These are phyloP conservation scores for Strigomonas culicis DNA, from an alignment of 208 protist genomes.

Conservation along the genomic window DNA sequence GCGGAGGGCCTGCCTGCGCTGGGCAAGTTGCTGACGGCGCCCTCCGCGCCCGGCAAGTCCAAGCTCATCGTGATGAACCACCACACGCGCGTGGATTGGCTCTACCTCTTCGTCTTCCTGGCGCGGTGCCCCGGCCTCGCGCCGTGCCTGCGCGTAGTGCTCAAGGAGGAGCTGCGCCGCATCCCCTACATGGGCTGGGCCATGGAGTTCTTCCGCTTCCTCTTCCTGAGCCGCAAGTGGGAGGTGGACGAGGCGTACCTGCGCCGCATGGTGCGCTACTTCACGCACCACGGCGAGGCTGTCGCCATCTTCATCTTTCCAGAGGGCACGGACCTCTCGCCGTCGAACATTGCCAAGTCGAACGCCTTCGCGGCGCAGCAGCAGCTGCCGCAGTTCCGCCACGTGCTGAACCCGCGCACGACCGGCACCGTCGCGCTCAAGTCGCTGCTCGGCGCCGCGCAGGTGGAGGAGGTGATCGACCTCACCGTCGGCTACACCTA, in stretches of 20 bases:
- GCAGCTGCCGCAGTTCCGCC: slow-evolving; percentile 48
- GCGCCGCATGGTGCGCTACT: slow-evolving; percentile 45
- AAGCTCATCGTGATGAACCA: slow-evolving; percentile 89
- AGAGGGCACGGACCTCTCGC: slow-evolving; percentile 83
- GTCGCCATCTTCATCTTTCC: slow-evolving; percentile 74
- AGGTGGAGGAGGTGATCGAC: slow-evolving; percentile 81
- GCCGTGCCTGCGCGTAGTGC: slow-evolving; percentile 53
- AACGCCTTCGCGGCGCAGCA: slow-evolving; percentile 52
- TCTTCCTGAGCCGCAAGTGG: slow-evolving; percentile 85
- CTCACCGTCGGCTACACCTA: slow-evolving; percentile 87
- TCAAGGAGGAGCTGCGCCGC: slow-evolving; percentile 51
- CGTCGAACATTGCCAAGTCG: slow-evolving; percentile 57
- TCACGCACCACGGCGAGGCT: slow-evolving; percentile 27
- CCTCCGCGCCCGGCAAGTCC: slow-evolving; percentile 48
- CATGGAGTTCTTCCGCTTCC: slow-evolving; percentile 78
- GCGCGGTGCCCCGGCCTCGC: slow-evolving; percentile 22
- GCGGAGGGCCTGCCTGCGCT: slow-evolving; percentile 2
- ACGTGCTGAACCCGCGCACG: slow-evolving; percentile 82
- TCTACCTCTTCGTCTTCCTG: slow-evolving; percentile 47
- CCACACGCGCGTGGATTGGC: slow-evolving; percentile 76
- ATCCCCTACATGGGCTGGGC: slow-evolving; percentile 69
- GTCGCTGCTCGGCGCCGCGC: slow-evolving; percentile 58
- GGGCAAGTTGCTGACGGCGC: slow-evolving; percentile 21
- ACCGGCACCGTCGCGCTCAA: slow-evolving; percentile 68
- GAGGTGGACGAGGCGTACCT: slow-evolving; percentile 65